Percentiles rank a stretch among this genome's conserved stretches.
phyloP scores from a whole-genome alignment of 768 basidiomycete genomes.

The Sistotremastrum suecicum region DNA sequence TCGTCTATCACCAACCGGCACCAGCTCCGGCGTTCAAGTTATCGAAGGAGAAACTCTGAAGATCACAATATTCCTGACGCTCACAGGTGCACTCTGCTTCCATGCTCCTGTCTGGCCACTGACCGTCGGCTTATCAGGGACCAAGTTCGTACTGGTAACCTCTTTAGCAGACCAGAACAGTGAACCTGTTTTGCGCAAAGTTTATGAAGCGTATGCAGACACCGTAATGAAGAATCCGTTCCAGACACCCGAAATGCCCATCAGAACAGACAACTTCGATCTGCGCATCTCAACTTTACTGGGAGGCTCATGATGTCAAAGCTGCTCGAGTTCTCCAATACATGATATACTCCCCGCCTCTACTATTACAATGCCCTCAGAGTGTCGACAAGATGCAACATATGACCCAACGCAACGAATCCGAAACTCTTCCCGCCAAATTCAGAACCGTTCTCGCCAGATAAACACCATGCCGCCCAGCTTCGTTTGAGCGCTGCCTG shows the following conservation, averaged over 20 bases:
- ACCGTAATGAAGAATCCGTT: conserved; percentile 99
- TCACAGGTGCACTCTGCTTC: conserved; percentile 49
- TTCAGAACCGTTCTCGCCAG: conserved; percentile 21
- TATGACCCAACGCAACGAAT: conserved; percentile 42
- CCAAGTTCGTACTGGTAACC: conserved; percentile 88
- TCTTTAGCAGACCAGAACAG: conserved; percentile 62
- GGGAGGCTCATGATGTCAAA: conserved; percentile 16
- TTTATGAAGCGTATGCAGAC: conserved; percentile 90
- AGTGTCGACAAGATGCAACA: conserved; percentile 42
- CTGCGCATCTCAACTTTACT: conserved; percentile 46
- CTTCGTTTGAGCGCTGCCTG: conserved; percentile 31
- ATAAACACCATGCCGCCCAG: conserved; percentile 55
- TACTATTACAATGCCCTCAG: too few species aligned
- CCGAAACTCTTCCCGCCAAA: conserved; percentile 44
- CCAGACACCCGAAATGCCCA: conserved; percentile 99
- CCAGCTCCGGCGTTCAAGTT: conserved; percentile 82
- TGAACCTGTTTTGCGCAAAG: conserved; percentile 60
- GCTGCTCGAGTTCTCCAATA: too few species aligned
- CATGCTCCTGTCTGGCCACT: not conserved
- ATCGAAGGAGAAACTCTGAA: conserved; percentile 96
- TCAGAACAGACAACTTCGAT: conserved; percentile 84
- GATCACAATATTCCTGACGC: conserved; percentile 78
- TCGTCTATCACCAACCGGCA: conserved; percentile 68
- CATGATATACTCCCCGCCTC: too few species aligned
- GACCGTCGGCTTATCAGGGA: conserved; percentile 38